These are phyloP conservation scores for Rubia peregrina DNA, from an alignment of 305 asterid genomes.

Conservation along the genomic window DNA sequence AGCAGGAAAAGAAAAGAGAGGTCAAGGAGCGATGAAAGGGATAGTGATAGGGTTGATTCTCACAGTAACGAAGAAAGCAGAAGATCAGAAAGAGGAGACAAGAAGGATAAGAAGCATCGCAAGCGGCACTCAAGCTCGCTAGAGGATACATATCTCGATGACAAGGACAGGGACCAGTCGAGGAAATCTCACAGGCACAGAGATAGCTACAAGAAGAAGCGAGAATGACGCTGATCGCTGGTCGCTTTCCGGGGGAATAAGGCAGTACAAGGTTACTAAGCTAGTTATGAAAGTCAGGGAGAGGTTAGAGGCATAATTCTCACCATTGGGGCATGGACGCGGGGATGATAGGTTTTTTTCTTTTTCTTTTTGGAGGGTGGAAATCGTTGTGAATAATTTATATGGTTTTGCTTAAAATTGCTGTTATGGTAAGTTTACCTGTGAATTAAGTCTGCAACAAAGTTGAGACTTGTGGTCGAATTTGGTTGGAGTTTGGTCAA, in stretches of 20 bases:
- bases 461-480: neutral
- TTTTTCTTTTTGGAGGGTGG: neutral
- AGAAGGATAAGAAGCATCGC: conserved; percentile 50
- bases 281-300: conserved; percentile 35
- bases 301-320: conserved; percentile 34
- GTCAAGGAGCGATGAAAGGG: conserved; percentile 41
- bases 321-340: conserved; percentile 1
- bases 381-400: conserved; percentile 1
- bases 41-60: conserved; percentile 46
- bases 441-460: neutral
- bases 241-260: neutral
- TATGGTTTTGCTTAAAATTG: neutral
- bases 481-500: neutral
- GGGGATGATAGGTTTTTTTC: neutral
- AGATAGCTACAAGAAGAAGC: conserved; percentile 47
- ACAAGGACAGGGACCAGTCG: conserved; percentile 46
- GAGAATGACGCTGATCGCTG: conserved; percentile 25
- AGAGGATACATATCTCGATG: conserved; percentile 34
- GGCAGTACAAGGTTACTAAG: neutral
- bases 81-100: conserved; percentile 58
- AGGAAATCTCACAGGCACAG: conserved; percentile 42
- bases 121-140: conserved; percentile 36
- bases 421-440: neutral
- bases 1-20: conserved; percentile 49
- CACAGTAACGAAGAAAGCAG: conserved; percentile 42